A percentile compares a stretch with the other conserved stretches of the same genome.
Evolutionary conservation across 257 asterid genomes (phyloP).

Genomic region (Jasminum sambac): DNA sequence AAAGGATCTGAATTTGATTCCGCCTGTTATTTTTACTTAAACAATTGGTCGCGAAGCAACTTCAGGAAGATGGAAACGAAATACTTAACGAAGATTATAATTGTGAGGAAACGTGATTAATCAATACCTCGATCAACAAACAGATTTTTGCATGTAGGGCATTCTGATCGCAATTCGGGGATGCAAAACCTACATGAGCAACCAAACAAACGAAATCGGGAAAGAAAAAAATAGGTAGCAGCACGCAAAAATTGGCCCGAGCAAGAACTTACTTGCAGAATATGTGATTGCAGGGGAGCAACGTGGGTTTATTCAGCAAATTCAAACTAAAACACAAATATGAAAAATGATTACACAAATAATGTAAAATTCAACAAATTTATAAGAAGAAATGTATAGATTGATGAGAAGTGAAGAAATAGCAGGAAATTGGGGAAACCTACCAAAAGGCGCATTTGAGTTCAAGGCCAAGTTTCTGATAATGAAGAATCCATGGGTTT

Average conservation of each 20-base stretch:
- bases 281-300: conserved; percentile 90
- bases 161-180: conserved; percentile 44
- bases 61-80: neutral
- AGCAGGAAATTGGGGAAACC: neutral
- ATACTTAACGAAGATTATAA: neutral
- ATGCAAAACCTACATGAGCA: conserved; percentile 51
- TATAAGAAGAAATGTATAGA: neutral
- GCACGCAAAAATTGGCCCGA: neutral
- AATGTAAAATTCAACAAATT: neutral
- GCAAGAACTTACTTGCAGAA: conserved; percentile 70
- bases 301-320: conserved; percentile 58
- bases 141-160: conserved; percentile 63
- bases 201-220: neutral
- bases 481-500: conserved; percentile 68
- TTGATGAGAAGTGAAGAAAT: neutral
- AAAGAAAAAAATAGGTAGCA: neutral
- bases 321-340: conserved; percentile 48
- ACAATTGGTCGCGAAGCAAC: neutral
- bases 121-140: conserved; percentile 50
- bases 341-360: neutral
- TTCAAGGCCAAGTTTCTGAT: conserved; percentile 77
- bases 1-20: neutral
- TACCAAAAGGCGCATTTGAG: conserved; percentile 91
- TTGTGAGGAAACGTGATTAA: neutral
- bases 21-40: neutral